A percentile compares a stretch with the other conserved stretches of the same genome.
phyloP scores from a whole-genome alignment of 805 yeast species.

The Ogataea degrootiae region DNA sequence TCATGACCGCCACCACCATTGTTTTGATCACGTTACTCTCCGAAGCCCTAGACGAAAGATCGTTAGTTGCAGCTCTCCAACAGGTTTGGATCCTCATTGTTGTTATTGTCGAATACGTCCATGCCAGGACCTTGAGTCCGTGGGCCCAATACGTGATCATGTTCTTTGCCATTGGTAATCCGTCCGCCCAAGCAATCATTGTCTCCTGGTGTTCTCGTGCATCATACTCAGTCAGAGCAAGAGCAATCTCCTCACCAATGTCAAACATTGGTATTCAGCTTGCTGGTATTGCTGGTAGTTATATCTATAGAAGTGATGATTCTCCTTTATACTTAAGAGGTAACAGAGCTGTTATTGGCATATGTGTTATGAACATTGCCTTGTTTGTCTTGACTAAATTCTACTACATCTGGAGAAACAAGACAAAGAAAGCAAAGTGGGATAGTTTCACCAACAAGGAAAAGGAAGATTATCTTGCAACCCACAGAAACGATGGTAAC shows the following conservation, averaged over 20 bases:
- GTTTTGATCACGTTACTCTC: too few species aligned
- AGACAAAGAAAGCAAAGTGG: slow-evolving; percentile 42
- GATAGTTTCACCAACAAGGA: slow-evolving; percentile 39
- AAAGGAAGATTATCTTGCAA: slow-evolving; percentile 36
- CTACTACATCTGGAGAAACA: slow-evolving; percentile 43
- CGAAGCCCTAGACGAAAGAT: slow-evolving; percentile 9
- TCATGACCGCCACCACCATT: too few species aligned
- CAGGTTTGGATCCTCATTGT: slow-evolving; percentile 15
- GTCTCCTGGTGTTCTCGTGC: slow-evolving; percentile 57
- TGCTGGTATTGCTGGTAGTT: slow-evolving; percentile 43
- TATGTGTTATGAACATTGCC: slow-evolving; percentile 29
- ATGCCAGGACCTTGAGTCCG: slow-evolving; percentile 3
- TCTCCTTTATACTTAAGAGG: slow-evolving; percentile 54
- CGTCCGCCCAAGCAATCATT: slow-evolving; percentile 42
- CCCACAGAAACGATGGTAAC: slow-evolving; percentile 42
- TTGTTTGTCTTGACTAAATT: slow-evolving; percentile 25
- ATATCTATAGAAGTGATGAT: slow-evolving; percentile 53
- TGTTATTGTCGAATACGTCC: slow-evolving; percentile 8
- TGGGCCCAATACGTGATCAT: slow-evolving; percentile 12
- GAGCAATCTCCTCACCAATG: slow-evolving; percentile 57
- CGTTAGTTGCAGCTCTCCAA: slow-evolving; percentile 7
- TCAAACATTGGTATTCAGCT: slow-evolving; percentile 55
- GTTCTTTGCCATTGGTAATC: slow-evolving; percentile 26
- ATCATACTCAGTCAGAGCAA: slow-evolving; percentile 53
- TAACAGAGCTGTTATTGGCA: slow-evolving; percentile 35